Percentiles rank a stretch among this genome's conserved stretches.
Conservation (phyloP, 352 stramenopile species). For the Chrysophaeum taylorii region DNA sequence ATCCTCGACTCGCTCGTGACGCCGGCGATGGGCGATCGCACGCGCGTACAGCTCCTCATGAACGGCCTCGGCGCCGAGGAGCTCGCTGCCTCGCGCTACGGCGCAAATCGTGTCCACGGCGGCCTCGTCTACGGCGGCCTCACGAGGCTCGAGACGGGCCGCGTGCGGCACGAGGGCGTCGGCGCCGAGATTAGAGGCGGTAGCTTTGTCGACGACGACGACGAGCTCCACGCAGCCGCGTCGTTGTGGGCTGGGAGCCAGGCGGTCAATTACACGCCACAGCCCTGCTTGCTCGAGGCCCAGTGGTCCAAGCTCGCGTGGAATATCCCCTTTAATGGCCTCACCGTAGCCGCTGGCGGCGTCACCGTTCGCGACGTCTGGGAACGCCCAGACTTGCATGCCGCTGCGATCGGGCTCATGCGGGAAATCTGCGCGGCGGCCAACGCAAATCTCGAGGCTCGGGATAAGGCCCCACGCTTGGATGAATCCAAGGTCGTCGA, state of each 20-base stretch:
- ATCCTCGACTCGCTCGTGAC: background rate
- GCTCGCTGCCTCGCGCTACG: background rate
- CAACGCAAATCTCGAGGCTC: background rate
- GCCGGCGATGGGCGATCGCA: background rate
- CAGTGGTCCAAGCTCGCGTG: constrained; percentile 11
- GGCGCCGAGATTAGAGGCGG: background rate
- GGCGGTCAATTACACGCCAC: background rate
- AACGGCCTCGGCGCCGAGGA: constrained; percentile 13
- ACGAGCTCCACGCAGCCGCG: background rate
- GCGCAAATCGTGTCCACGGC: background rate
- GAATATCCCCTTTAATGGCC: constrained; percentile 14
- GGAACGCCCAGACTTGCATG: background rate
- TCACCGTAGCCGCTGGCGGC: background rate
- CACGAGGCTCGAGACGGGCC: background rate
- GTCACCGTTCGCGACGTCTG: background rate
- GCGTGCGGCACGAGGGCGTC: background rate
- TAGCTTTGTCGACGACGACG: constrained; percentile 1
- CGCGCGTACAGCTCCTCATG: constrained; percentile 11
- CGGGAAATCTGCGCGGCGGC: background rate
- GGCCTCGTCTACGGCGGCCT: constrained; percentile 16
- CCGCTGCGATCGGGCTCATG: background rate
- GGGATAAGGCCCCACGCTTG: background rate
- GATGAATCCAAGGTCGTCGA: background rate
- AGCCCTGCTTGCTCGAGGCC: background rate
- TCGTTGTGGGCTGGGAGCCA: background rate